A percentile compares a stretch with the other conserved stretches of the same genome.
Conservation (phyloP, 1,139 yeast species). For the Suhomyces yuchorum region DNA sequence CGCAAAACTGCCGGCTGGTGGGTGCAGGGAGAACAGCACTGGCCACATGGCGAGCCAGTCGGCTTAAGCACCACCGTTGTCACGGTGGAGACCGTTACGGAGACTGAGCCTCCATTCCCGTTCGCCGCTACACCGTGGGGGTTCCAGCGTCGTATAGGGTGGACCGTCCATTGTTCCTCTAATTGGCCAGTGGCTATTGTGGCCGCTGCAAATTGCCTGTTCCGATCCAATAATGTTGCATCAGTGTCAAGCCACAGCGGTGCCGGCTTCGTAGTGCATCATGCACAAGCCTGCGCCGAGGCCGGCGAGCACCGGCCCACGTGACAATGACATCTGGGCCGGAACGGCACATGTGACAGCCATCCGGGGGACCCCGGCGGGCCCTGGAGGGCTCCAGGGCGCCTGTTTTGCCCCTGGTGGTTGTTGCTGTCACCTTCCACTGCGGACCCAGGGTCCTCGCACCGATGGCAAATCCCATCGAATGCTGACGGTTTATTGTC, state of each 20-base stretch:
- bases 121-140: too few species aligned
- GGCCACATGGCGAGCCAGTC: too few species aligned
- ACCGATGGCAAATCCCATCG: not conserved
- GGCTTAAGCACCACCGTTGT: too few species aligned
- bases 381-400: too few species aligned
- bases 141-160: too few species aligned
- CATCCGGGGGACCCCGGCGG: too few species aligned
- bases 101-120: too few species aligned
- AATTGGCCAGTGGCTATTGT: not conserved
- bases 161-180: not conserved
- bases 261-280: not conserved
- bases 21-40: too few species aligned
- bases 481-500: not conserved
- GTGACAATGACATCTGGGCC: not conserved
- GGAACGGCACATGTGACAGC: not conserved
- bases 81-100: too few species aligned
- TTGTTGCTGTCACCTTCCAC: not conserved
- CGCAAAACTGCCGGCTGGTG: too few species aligned
- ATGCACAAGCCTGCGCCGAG: not conserved
- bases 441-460: not conserved
- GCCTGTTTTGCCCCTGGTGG: too few species aligned
- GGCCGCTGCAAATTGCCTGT: constrained; percentile 1
- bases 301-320: not conserved
- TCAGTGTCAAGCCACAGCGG: constrained; percentile 1
- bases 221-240: not conserved